Conservation (phyloP, 225 moss, liverwort and hornwort genomes). For the Rhytidiadelphus loreus region DNA sequence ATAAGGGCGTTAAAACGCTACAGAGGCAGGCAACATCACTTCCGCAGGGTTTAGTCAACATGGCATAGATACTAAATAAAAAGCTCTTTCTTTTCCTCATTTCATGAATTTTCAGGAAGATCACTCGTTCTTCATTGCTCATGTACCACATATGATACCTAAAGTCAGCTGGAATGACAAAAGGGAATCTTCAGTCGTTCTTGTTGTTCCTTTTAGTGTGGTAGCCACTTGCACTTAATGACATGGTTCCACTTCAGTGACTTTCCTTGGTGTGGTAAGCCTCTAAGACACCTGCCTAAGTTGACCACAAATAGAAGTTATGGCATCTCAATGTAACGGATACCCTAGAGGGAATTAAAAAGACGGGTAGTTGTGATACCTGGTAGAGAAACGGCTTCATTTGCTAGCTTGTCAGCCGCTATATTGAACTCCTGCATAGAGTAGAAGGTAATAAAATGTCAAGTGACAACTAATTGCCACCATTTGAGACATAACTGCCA, state of each 20-base stretch:
- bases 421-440: constrained; percentile 49
- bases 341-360: neutral
- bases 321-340: neutral
- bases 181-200: neutral
- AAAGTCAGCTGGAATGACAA: neutral
- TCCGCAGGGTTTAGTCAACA: neutral
- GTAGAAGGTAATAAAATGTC: neutral
- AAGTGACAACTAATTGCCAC: neutral
- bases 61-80: neutral
- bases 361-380: constrained; percentile 6
- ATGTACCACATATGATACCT: no score
- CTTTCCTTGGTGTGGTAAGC: neutral
- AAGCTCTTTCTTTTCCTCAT: neutral
- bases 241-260: neutral
- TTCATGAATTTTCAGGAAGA: neutral
- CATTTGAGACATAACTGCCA: neutral
- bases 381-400: constrained; percentile 72
- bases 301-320: neutral
- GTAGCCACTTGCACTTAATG: neutral
- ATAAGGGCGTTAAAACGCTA: neutral
- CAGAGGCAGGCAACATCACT: neutral
- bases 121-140: neutral
- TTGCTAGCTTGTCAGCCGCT: constrained; percentile 71
- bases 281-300: neutral
- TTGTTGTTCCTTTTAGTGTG: neutral